These are phyloP conservation scores for Paraurostyla sp. DNA, from an alignment of 73 alveolate genomes.

Conservation along the genomic window DNA sequence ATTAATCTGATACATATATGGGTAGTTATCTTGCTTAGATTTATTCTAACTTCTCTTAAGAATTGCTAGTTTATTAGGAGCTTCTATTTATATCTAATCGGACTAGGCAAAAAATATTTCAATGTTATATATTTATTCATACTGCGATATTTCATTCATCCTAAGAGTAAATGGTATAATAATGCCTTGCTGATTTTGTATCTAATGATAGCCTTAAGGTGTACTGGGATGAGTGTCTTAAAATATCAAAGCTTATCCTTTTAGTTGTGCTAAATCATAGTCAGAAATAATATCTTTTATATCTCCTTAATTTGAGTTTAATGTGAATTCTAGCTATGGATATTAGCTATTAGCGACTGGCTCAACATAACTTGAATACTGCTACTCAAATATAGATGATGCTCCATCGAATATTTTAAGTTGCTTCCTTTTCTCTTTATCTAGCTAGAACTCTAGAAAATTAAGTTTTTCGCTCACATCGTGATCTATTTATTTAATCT, in stretches of 20 bases:
- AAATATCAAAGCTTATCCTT: background rate
- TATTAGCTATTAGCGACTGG: background rate
- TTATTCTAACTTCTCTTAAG: background rate
- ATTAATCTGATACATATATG: background rate
- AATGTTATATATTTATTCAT: background rate
- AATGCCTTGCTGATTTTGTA: background rate
- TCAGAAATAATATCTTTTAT: background rate
- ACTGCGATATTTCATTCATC: background rate
- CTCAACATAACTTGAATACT: background rate
- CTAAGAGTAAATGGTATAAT: background rate
- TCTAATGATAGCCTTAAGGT: no score
- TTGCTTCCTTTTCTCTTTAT: background rate
- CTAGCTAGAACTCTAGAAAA: background rate
- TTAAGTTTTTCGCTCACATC: background rate
- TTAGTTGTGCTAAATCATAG: background rate
- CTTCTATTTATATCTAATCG: background rate
- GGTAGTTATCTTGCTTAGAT: background rate
- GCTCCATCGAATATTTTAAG: background rate
- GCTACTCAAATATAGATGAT: background rate
- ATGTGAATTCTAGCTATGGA: background rate
- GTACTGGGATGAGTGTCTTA: background rate
- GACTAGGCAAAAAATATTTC: background rate
- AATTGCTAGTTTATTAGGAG: background rate
- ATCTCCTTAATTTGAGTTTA: background rate
- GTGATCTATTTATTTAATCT: background rate